Base-by-base conservation (phyloP, 164 flowering plant species). In the Vitis rupestris region DNA sequence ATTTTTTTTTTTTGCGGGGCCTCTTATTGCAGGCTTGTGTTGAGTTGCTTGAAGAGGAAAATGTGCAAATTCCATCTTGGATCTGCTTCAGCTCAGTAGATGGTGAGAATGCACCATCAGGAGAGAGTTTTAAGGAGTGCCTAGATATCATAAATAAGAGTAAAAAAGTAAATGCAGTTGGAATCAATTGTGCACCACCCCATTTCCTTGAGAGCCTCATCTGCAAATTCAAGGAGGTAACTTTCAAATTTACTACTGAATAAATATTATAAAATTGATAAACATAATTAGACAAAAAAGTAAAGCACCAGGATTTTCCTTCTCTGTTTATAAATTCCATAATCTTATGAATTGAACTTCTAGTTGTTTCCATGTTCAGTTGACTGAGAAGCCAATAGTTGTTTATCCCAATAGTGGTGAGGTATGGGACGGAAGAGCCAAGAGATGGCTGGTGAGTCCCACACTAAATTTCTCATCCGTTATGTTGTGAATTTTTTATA, bases 321-420 rank as follows among this genome's bases (percentile, higher is more conserved):
- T n/a, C 6, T 37, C n/a, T 44, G 9, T 47, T 8, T 19, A 19
- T 29, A 10, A 17, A 15, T n/a, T 8, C n/a, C 59, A 56, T 67
- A 52, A 10, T 29, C 37, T 14, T 31, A 13, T 66, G 6, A n/a
- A 16, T 37, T 64, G 61, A 49, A 47, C 31, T 23, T 19, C 14
- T 16, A 9, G 11, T 48, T 29, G 23, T 66, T 60, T 44, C 70
- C 0, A 30, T 66, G n/a, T 76, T 19, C 85, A 91, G 98, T 68
- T 80, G 31, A 93, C 93, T 2, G 65, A 58, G 11, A 93, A 90
- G 74, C 68, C 74, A 4, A 89, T 94, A 37, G 80, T 86, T 61
- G 91, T 89, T 23, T 92, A 94, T 76, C 97, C 98, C 0, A 94
- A 94, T 68, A 94, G 94, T 70, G 96, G 98, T 8, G 97, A 90